Conservation (phyloP, 371 early-diverging fungal genomes). For the Apophysomyces variabilis region DNA sequence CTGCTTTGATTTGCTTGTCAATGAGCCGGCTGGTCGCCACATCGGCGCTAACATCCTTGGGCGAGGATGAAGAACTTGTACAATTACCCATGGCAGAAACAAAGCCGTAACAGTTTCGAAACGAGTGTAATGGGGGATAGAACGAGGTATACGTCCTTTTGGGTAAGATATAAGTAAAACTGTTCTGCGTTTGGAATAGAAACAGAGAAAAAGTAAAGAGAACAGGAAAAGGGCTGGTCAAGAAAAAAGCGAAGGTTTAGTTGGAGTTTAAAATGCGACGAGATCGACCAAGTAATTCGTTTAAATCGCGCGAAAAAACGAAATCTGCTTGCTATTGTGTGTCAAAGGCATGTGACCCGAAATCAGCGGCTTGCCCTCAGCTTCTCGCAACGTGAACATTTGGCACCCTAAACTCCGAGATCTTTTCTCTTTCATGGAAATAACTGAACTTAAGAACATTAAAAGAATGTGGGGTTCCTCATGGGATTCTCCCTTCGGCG, state of each 20-base stretch:
- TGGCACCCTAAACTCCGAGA: too few relatives aligned
- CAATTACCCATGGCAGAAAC: constrained; percentile 19
- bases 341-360: constrained; percentile 8
- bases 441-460: neutral
- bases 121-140: constrained; percentile 5
- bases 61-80: constrained; percentile 1
- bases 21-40: constrained; percentile 41
- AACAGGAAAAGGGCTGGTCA: neutral
- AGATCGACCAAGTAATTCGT: constrained; percentile 4
- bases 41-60: neutral
- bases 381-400: too few relatives aligned
- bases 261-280: constrained; percentile 11
- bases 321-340: neutral
- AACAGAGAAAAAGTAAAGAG: neutral
- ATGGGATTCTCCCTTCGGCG: neutral
- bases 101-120: neutral
- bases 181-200: neutral
- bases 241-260: neutral
- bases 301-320: neutral
- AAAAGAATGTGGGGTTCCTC: constrained; percentile 6
- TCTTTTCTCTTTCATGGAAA: neutral
- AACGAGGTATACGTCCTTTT: neutral
- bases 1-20: constrained; percentile 73
- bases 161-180: neutral
- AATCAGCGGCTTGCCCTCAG: too few relatives aligned